A percentile compares a stretch with the other conserved stretches of the same genome.
phyloP scores from a whole-genome alignment of 495 filamentous ascomycete genomes.

The Daldinia childiae region DNA sequence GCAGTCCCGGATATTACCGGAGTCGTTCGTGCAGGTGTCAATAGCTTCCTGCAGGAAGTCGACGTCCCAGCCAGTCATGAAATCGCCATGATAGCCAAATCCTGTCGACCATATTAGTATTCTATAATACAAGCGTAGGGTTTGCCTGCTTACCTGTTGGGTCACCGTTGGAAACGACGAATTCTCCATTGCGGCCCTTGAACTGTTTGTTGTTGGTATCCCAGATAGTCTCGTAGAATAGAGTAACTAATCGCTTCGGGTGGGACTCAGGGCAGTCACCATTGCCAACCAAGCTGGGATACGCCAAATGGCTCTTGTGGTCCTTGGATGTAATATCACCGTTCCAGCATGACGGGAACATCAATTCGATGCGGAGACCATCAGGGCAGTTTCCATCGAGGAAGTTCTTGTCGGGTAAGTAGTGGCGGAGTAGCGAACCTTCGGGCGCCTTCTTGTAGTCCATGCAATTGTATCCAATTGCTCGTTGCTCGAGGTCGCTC shows the following conservation, averaged over 20 bases:
- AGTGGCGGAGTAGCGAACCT: conserved; percentile 78
- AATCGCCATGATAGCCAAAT: conserved; percentile 86
- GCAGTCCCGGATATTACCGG: conserved; percentile 65
- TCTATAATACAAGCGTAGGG: background rate
- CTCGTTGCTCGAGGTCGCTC: conserved; percentile 75
- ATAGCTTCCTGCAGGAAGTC: conserved; percentile 68
- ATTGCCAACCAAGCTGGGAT: conserved; percentile 75
- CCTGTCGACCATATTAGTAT: conserved; percentile 55
- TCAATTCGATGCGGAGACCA: conserved; percentile 81
- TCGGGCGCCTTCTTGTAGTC: conserved; percentile 73
- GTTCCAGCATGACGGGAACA: conserved; percentile 95
- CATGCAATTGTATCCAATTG: conserved; percentile 92
- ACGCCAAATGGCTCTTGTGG: conserved; percentile 80
- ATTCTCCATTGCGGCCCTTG: conserved; percentile 70
- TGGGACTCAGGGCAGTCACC: conserved; percentile 81
- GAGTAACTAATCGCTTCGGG: conserved; percentile 71
- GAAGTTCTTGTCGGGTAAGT: conserved; percentile 79
- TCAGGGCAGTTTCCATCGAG: conserved; percentile 79
- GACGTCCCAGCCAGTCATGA: conserved; percentile 81
- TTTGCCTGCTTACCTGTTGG: conserved; percentile 64
- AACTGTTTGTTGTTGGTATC: conserved; percentile 70
- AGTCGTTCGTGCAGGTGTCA: conserved; percentile 63
- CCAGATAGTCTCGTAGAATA: conserved; percentile 93
- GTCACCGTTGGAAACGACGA: conserved; percentile 86
- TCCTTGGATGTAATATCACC: conserved; percentile 69